Evolutionary conservation across 768 basidiomycete species (phyloP).

Genomic region (Cyclocybe cylindracea): DNA sequence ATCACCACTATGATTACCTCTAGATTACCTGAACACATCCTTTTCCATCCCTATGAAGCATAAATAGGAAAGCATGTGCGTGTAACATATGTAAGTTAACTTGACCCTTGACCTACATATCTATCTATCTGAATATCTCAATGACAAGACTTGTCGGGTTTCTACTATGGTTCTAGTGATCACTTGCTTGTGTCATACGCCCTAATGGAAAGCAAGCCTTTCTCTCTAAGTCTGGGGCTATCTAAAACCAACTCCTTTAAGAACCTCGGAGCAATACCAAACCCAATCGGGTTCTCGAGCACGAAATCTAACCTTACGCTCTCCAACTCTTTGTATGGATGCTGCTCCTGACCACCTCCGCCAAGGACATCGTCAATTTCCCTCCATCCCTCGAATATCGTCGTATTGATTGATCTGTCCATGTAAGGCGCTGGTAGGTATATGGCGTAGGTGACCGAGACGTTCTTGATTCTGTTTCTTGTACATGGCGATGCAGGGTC

Average conservation of each 20-base stretch:
- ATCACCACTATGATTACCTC: too few species aligned
- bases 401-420: conserved; percentile 25
- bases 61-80: too few species aligned
- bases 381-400: conserved; percentile 25
- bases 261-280: conserved; percentile 29
- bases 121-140: too few species aligned
- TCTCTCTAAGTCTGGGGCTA: conserved; percentile 25
- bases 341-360: conserved; percentile 7
- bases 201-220: conserved; percentile 17
- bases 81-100: too few species aligned
- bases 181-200: conserved; percentile 29
- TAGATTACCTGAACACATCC: too few species aligned
- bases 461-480: conserved; percentile 13
- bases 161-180: too few species aligned
- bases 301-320: conserved; percentile 26
- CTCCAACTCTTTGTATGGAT: conserved; percentile 21
- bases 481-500: conserved; percentile 7
- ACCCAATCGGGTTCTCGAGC: conserved; percentile 30
- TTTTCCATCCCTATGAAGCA: too few species aligned
- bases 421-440: conserved; percentile 32
- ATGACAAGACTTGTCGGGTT: too few species aligned
- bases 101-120: too few species aligned
- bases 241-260: conserved; percentile 27
- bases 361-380: conserved; percentile 25
- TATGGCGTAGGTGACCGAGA: conserved; percentile 24